Conservation (phyloP, 192 early-diverging fungal genomes). For the Linnemannia hyalina region DNA sequence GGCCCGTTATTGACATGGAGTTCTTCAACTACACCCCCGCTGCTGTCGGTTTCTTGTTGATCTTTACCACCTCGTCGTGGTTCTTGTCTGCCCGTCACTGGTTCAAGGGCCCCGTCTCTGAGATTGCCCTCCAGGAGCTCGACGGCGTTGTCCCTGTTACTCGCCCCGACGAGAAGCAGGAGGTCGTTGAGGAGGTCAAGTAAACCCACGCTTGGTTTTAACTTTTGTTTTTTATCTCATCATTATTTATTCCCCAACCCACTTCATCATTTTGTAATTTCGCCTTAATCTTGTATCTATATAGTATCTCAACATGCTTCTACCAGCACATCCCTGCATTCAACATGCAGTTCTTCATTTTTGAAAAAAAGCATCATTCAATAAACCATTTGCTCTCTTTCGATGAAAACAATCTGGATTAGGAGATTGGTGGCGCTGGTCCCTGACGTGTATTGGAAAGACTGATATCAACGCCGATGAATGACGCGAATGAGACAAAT, state of each 20-base stretch:
- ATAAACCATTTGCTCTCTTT: neutral
- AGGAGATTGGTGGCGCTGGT: neutral
- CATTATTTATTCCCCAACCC: neutral
- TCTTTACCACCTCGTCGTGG: slow-evolving; percentile 47
- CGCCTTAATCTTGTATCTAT: neutral
- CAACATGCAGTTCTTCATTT: neutral
- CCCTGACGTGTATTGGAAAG: neutral
- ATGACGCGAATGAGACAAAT: too few species aligned
- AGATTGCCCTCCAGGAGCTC: slow-evolving; percentile 34
- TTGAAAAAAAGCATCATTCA: neutral
- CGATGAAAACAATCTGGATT: neutral
- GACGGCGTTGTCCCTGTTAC: slow-evolving; percentile 10
- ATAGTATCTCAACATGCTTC: slow-evolving; percentile 9
- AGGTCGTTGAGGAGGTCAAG: slow-evolving; percentile 4
- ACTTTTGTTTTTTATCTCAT: neutral
- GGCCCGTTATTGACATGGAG: slow-evolving; percentile 41
- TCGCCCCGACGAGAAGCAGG: neutral
- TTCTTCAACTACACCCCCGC: slow-evolving; percentile 53
- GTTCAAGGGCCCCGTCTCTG: slow-evolving; percentile 49
- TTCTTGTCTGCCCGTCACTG: slow-evolving; percentile 38
- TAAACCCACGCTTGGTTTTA: neutral
- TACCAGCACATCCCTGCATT: neutral
- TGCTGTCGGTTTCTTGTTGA: slow-evolving; percentile 49
- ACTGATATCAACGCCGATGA: too few species aligned
- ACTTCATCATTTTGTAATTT: neutral